Evolutionary conservation across 1,284 basidiomycete species (phyloP).

Genomic region (Taiwanofungus camphoratus): DNA sequence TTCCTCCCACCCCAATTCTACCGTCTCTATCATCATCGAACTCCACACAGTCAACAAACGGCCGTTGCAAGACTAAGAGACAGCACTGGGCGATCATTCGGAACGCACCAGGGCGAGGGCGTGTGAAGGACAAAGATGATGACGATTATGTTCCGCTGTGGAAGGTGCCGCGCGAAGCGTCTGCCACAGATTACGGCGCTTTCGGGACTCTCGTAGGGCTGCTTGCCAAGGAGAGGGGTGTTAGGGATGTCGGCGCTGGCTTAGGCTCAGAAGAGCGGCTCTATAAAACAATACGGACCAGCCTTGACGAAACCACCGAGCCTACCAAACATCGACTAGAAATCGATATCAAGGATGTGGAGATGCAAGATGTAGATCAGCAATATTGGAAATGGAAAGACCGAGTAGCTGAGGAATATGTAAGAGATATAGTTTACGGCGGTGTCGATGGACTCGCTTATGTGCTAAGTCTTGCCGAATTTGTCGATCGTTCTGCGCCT

Average conservation of each 20-base stretch:
- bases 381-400: conserved; percentile 47
- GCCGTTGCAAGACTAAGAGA: conserved; percentile 22
- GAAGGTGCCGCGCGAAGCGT: conserved; percentile 46
- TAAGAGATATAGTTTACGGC: conserved; percentile 69
- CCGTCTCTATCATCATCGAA: conserved; percentile 7
- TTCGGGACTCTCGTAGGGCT: conserved; percentile 45
- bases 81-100: conserved; percentile 39
- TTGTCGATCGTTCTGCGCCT: conserved; percentile 34
- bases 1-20: conserved; percentile 15
- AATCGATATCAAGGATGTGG: conserved; percentile 4
- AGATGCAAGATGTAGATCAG: conserved; percentile 14
- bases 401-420: conserved; percentile 52
- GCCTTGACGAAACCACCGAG: conserved; percentile 16
- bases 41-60: conserved; percentile 10
- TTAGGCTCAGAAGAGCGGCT: conserved; percentile 32
- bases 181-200: conserved; percentile 55
- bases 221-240: conserved; percentile 42
- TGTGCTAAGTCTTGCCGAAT: conserved; percentile 67
- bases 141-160: conserved; percentile 34
- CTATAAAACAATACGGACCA: conserved; percentile 25
- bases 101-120: conserved; percentile 36
- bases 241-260: conserved; percentile 26
- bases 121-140: conserved; percentile 49
- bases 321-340: not conserved
- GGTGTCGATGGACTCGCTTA: conserved; percentile 70